These are phyloP conservation scores for Onygenales sp. DNA, from an alignment of 2,329 filamentous ascomycete species.

Conservation along the genomic window DNA sequence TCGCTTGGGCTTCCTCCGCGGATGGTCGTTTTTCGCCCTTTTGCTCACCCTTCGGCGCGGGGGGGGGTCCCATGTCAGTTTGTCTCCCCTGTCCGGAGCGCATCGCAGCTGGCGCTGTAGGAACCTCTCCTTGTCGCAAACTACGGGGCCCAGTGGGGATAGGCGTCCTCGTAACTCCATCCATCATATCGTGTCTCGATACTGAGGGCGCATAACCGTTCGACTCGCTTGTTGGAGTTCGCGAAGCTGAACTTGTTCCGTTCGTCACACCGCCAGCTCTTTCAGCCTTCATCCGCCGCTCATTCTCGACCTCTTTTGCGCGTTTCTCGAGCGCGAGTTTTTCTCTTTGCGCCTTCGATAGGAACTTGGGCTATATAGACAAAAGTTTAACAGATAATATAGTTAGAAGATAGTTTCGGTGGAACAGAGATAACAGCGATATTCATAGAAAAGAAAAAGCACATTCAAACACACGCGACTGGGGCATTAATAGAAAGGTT, in stretches of 20 bases:
- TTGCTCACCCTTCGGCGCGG: slow-evolving; percentile 23
- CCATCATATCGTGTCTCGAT: slow-evolving; percentile 13
- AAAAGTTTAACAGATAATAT: background rate
- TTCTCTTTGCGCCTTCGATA: slow-evolving; percentile 75
- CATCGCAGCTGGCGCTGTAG: slow-evolving; percentile 44
- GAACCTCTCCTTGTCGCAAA: slow-evolving; percentile 46
- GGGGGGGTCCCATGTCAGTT: slow-evolving; percentile 45
- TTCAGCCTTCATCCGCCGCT: slow-evolving; percentile 37
- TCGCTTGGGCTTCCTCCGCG: slow-evolving; percentile 58
- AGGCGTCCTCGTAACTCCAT: slow-evolving; percentile 18
- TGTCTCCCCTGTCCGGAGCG: slow-evolving; percentile 29
- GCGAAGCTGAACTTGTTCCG: slow-evolving; percentile 12
- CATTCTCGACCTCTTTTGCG: slow-evolving; percentile 59
- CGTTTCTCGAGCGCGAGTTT: slow-evolving; percentile 69
- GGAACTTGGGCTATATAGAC: slow-evolving; percentile 59
- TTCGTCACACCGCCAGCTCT: slow-evolving; percentile 16
- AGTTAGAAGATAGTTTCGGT: slow-evolving; percentile 9
- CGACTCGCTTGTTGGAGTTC: background rate
- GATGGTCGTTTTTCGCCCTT: slow-evolving; percentile 35
- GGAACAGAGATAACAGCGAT: slow-evolving; percentile 4
- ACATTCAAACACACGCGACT: background rate
- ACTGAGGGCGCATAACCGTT: slow-evolving; percentile 5
- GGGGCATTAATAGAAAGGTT: background rate
- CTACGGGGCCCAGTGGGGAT: slow-evolving; percentile 66
- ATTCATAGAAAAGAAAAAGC: slow-evolving; percentile 8